Conservation (phyloP, 2,329 filamentous ascomycete genomes). For the Talaromyces sp. region DNA sequence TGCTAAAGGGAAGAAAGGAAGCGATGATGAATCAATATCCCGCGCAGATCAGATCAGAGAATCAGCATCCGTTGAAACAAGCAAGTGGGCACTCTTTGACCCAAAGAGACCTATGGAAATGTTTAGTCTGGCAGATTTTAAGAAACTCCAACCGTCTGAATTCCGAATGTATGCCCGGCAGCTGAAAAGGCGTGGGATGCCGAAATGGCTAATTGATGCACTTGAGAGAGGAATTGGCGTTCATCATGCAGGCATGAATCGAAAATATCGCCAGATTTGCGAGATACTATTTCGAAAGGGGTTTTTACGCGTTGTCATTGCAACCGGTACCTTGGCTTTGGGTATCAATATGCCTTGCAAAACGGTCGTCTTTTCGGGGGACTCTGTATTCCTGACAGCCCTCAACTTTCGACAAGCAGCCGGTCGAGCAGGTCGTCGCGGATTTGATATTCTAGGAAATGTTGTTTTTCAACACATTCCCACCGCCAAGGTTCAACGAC, state of each 20-base stretch:
- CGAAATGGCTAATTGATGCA: constrained; percentile 51
- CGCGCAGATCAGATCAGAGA: neutral
- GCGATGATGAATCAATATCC: neutral
- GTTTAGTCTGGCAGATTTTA: constrained; percentile 4
- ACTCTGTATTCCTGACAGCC: constrained; percentile 68
- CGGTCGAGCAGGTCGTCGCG: constrained; percentile 73
- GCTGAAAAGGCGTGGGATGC: neutral
- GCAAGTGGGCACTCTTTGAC: constrained; percentile 63
- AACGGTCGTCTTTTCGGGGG: constrained; percentile 72
- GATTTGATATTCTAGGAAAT: constrained; percentile 77
- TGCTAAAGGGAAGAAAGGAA: neutral
- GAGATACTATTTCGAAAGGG: constrained; percentile 64
- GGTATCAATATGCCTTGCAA: constrained; percentile 85
- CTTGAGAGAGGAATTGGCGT: constrained; percentile 68
- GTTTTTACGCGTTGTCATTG: constrained; percentile 67
- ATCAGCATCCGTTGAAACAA: constrained; percentile 42
- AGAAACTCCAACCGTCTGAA: neutral
- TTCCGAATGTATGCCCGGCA: neutral
- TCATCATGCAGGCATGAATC: constrained; percentile 77
- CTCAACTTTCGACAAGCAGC: constrained; percentile 74
- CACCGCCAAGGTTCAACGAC: constrained; percentile 58
- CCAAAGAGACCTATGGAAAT: constrained; percentile 55
- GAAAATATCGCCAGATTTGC: constrained; percentile 65
- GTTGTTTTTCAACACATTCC: constrained; percentile 70
- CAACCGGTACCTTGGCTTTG: constrained; percentile 70